Conservation (phyloP, 306 rosid species). For the Fagus crenata region DNA sequence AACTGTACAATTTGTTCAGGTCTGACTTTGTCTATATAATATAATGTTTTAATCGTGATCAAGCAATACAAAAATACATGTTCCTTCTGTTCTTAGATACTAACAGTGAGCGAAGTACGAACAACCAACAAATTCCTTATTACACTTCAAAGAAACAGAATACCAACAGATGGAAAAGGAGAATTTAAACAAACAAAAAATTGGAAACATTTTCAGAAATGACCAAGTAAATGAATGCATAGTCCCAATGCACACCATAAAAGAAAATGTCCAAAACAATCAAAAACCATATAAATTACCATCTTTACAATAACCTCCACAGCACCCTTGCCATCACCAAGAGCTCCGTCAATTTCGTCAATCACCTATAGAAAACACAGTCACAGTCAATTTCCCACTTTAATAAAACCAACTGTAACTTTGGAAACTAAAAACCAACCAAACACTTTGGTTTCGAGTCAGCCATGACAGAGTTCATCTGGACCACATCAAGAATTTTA, state of each 20-base stretch:
- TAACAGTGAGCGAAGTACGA: neutral
- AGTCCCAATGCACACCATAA: conserved; percentile 10
- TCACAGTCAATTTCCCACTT: conserved; percentile 3
- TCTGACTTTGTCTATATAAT: neutral
- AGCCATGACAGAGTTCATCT: conserved; percentile 74
- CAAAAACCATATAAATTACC: conserved; percentile 50
- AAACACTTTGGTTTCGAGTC: conserved; percentile 80
- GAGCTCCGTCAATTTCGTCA: conserved; percentile 98
- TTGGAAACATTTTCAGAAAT: neutral
- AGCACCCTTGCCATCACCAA: conserved; percentile 95
- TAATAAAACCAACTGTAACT: conserved; percentile 11
- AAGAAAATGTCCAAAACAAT: conserved; percentile 10
- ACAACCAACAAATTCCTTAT: neutral
- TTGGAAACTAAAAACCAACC: conserved; percentile 46
- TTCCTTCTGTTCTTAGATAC: neutral
- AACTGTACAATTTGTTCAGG: neutral
- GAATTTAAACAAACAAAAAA: neutral
- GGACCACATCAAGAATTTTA: conserved; percentile 81
- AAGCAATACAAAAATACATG: neutral
- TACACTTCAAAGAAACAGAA: neutral
- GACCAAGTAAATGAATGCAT: neutral
- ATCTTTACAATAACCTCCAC: conserved; percentile 87
- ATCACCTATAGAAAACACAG: conserved; percentile 54
- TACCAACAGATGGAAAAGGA: neutral
- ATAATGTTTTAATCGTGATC: neutral